Evolutionary conservation across 2,329 filamentous ascomycete species (phyloP), one percentile per base, ranked within the genome.

Genomic region (Diaporthe vexans): DNA sequence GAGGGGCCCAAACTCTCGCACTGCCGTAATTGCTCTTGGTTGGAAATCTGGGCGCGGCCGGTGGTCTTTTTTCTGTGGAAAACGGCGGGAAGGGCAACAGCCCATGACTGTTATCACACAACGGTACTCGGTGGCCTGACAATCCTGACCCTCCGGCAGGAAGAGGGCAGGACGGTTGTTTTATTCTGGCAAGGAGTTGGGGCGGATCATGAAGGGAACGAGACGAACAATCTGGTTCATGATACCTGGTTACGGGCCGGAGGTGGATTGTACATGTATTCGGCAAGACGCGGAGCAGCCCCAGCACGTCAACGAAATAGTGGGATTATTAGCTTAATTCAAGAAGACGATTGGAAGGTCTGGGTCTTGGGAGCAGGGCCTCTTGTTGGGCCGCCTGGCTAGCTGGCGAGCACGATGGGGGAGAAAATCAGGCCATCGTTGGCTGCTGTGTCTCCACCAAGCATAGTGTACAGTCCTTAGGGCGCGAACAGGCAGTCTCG

Each of bases 121-220:
- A 67, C 52, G 46, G 61, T 67, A 52, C 37, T 52, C 46, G 43
- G 61, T 48, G 61, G 46, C 46, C 61, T 52, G 61, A 67, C 61
- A 52, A 67, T 67, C 29, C 61, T 37, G n/a, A 21, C 46, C 17
- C 46, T 59, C 71, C 57, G 54, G 35, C 37, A 35, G 69, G 61
- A 43, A 35, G 65, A 70, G 74, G 65, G 65, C 40, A 59, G 52
- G 65, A 69, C 43, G 59, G 48, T 46, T 59, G 37, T 46, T 67
- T 54, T 71, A 73, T 65, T 71, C 48, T 54, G 74, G 71, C 71
- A 75, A 52, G 74, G 74, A 70, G 74, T 75, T 75, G 43, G 61
- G 74, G 46, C 54, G 43, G 63, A 7, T 54, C 46, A 63, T 57
- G 58, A 67, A 61, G 56, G 65, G 65, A 59, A 59, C 56, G 70